phyloP scores from a whole-genome alignment of 1,284 basidiomycete genomes.

The Pseudozyma sp. region DNA sequence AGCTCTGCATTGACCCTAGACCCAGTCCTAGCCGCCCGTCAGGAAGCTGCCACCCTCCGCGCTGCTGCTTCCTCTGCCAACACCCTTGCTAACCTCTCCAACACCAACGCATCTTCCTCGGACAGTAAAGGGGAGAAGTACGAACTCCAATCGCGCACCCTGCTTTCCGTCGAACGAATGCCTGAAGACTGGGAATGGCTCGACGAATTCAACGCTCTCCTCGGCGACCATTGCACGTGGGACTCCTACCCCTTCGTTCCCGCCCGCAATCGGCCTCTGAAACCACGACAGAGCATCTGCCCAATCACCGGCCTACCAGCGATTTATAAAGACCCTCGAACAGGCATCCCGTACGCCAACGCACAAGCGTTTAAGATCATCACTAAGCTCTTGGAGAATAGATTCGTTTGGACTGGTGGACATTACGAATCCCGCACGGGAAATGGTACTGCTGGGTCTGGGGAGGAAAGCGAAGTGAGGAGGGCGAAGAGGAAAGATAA shows the following conservation, averaged over 20 bases:
- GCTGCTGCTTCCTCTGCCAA: background rate
- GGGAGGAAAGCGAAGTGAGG: background rate
- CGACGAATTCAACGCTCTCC: constrained; percentile 80
- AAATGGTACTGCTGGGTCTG: no score
- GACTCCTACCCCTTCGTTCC: constrained; percentile 69
- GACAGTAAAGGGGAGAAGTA: background rate
- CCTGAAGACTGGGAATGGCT: constrained; percentile 72
- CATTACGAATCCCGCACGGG: background rate
- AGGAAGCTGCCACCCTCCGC: constrained; percentile 14
- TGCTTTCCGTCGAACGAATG: constrained; percentile 50
- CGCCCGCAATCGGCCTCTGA: constrained; percentile 69
- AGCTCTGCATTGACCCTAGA: constrained; percentile 26
- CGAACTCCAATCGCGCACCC: constrained; percentile 50
- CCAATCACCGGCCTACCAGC: constrained; percentile 72
- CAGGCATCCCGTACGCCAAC: constrained; percentile 81
- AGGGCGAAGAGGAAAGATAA: background rate
- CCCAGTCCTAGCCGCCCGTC: constrained; percentile 42
- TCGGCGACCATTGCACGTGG: constrained; percentile 75
- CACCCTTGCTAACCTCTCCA: background rate
- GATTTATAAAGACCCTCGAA: constrained; percentile 79
- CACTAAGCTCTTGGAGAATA: constrained; percentile 74
- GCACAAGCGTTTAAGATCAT: constrained; percentile 76
- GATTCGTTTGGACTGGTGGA: constrained; percentile 52
- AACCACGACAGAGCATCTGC: constrained; percentile 69
- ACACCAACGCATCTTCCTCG: background rate